phyloP scores from a whole-genome alignment of 164 flowering plant species.

The Buxus sempervirens region DNA sequence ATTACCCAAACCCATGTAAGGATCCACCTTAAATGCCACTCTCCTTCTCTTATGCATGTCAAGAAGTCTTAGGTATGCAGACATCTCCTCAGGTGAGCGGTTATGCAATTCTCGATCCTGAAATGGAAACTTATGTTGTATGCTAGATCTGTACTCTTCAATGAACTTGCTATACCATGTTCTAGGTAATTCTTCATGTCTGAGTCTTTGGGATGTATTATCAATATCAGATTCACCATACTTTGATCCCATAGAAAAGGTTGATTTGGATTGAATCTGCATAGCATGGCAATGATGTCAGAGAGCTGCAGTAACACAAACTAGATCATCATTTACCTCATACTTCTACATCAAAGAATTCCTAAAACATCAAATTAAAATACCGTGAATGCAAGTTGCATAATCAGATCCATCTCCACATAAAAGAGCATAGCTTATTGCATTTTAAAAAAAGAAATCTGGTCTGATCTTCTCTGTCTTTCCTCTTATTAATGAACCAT shows the following conservation, averaged over 20 bases:
- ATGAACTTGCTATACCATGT: slow-evolving; percentile 81
- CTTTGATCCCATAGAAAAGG: slow-evolving; percentile 45
- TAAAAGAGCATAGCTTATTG: too few relatives aligned
- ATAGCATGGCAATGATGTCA: slow-evolving; percentile 17
- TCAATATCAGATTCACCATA: slow-evolving; percentile 49
- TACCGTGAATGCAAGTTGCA: too few relatives aligned
- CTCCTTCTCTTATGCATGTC: slow-evolving; percentile 78
- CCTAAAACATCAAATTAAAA: too few relatives aligned
- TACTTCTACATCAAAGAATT: too few relatives aligned
- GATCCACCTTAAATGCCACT: slow-evolving; percentile 56
- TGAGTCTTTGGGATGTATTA: slow-evolving; percentile 41
- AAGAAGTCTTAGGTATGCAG: slow-evolving; percentile 48
- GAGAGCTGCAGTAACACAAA: slow-evolving; percentile 8
- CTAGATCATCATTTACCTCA: too few relatives aligned
- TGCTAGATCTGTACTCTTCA: slow-evolving; percentile 59
- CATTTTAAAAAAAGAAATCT: too few relatives aligned
- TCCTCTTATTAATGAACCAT: too few relatives aligned
- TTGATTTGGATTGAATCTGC: slow-evolving; percentile 48
- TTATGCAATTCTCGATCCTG: slow-evolving; percentile 58
- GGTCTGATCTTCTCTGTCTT: too few relatives aligned
- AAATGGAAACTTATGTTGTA: slow-evolving; percentile 40
- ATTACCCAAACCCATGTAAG: slow-evolving; percentile 29
- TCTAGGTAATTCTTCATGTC: slow-evolving; percentile 67
- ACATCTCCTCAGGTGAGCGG: slow-evolving; percentile 83
- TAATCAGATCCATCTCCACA: too few relatives aligned